Conservation (phyloP, 495 filamentous ascomycete species). For the Pseudevernia furfuracea region DNA sequence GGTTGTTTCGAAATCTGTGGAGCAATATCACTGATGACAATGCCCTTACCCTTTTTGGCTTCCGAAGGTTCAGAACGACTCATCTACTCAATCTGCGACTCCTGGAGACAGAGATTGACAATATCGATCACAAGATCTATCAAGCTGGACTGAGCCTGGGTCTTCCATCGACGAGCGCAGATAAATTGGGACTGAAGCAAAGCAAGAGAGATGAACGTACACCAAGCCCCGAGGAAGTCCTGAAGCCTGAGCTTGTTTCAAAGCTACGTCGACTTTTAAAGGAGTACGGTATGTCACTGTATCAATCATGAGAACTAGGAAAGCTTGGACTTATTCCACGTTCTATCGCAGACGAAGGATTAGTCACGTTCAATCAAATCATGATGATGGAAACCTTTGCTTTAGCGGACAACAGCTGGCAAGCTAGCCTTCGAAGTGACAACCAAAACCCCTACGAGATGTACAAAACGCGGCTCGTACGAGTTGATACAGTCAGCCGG, state of each 20-base stretch:
- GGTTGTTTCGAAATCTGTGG: constrained; percentile 16
- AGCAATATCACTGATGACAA: constrained; percentile 19
- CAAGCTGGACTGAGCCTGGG: constrained; percentile 28
- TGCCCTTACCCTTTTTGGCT: constrained; percentile 28
- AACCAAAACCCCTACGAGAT: constrained; percentile 19
- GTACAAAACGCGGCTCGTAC: constrained; percentile 24
- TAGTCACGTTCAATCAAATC: constrained; percentile 23
- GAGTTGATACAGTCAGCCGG: constrained; percentile 21
- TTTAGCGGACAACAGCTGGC: constrained; percentile 21
- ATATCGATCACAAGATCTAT: constrained; percentile 29
- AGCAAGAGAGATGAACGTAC: constrained; percentile 19
- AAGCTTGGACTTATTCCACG: neutral
- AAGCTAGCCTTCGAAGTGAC: constrained; percentile 21
- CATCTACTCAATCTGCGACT: constrained; percentile 32
- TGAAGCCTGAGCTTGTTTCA: constrained; percentile 16
- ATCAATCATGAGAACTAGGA: neutral
- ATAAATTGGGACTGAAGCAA: constrained; percentile 23
- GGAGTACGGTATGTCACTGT: constrained; percentile 20
- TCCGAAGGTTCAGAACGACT: constrained; percentile 31
- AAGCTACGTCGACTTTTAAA: constrained; percentile 23
- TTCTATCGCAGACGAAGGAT: constrained; percentile 17
- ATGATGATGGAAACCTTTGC: constrained; percentile 28
- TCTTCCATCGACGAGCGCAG: neutral
- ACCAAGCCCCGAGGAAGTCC: constrained; percentile 12
- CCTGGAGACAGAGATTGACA: constrained; percentile 28